Percentiles rank a stretch among this genome's conserved stretches.
Evolutionary conservation across 306 rosid genomes (phyloP).

Genomic region (Rubus idaeus): DNA sequence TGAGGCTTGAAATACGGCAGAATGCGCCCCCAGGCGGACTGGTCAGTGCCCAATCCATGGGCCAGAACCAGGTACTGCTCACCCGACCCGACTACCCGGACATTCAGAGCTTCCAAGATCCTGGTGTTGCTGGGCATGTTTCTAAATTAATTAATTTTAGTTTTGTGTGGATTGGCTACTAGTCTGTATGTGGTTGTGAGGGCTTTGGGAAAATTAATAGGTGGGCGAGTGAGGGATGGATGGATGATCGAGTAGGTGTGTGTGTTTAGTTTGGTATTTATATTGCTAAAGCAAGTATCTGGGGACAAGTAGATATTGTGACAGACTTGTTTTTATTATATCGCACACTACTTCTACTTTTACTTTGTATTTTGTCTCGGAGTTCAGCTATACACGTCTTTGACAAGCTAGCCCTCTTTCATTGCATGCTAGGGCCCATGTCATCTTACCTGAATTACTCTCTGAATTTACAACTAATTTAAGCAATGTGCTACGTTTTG

Average conservation of each 20-base stretch:
- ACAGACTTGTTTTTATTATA: not conserved
- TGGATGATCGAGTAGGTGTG: too few species aligned
- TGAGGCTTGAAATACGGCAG: constrained; percentile 63
- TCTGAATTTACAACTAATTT: not conserved
- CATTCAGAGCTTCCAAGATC: constrained; percentile 68
- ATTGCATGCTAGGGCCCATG: not conserved
- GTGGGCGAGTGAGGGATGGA: not conserved
- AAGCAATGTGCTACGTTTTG: not conserved
- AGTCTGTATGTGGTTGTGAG: constrained; percentile 1
- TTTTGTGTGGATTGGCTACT: not conserved
- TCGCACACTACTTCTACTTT: not conserved
- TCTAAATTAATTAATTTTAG: not conserved
- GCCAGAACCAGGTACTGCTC: constrained; percentile 61
- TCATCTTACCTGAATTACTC: not conserved
- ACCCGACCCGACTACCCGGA: constrained; percentile 81
- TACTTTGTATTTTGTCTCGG: not conserved
- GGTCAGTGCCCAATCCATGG: constrained; percentile 97
- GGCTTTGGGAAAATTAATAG: not conserved
- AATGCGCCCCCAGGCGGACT: constrained; percentile 88
- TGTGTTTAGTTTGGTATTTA: not conserved
- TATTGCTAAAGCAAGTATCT: not conserved
- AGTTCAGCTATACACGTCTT: not conserved
- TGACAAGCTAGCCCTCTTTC: constrained; percentile 1
- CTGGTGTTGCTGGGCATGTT: constrained; percentile 41
- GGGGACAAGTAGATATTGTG: not conserved